Evolutionary conservation across 2,329 filamentous ascomycete genomes (phyloP).

Genomic region (Trichoderma simmonsii): DNA sequence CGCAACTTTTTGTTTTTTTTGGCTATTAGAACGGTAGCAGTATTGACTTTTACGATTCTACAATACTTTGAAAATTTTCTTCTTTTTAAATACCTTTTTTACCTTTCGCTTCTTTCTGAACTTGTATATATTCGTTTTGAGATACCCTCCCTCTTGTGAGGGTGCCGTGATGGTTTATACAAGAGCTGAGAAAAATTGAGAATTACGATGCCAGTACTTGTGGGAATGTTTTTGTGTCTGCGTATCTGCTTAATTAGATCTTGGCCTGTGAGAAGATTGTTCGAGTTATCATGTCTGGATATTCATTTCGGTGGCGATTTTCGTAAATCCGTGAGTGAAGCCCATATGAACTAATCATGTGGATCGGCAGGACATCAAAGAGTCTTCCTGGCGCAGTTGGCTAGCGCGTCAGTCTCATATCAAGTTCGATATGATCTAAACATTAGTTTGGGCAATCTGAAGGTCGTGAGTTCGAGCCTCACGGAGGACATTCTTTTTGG

Average conservation of each 20-base stretch:
- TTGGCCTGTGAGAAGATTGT: not conserved
- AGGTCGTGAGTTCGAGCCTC: conserved; percentile 52
- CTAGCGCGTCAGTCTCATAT: conserved; percentile 20
- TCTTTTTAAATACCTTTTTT: not conserved
- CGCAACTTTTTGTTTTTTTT: not conserved
- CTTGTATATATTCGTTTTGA: not conserved
- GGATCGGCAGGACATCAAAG: not conserved
- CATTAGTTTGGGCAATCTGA: conserved; percentile 33
- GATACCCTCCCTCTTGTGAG: not conserved
- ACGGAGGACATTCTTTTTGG: conserved; percentile 36
- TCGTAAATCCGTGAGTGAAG: too few species aligned
- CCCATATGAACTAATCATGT: not conserved
- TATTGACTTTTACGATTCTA: conserved; percentile 17
- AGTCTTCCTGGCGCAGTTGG: conserved; percentile 19
- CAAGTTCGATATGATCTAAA: conserved; percentile 27
- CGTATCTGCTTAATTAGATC: not conserved
- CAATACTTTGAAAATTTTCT: not conserved
- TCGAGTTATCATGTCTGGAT: too few species aligned
- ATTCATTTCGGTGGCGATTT: too few species aligned
- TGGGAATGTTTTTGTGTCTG: not conserved
- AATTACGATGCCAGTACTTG: not conserved
- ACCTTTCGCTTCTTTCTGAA: not conserved
- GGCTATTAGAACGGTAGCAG: conserved; percentile 15
- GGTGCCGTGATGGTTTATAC: not conserved
- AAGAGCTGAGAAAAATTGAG: not conserved